Percentiles rank a stretch among this genome's conserved stretches.
These are phyloP conservation scores for Urostyla sp. DNA, from an alignment of 73 alveolate genomes.

Conservation along the genomic window DNA sequence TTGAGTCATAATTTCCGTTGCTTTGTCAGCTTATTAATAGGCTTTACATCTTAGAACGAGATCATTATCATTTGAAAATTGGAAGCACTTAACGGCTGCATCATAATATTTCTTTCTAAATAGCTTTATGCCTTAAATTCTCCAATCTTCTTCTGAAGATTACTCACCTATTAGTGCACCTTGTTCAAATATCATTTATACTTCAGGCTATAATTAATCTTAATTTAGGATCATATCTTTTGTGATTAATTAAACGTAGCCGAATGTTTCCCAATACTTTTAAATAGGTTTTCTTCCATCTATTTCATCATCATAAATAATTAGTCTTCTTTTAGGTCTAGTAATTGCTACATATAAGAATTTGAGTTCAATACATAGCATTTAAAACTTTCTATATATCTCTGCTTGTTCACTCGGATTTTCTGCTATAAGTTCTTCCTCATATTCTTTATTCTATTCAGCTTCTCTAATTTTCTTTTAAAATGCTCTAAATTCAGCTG, in stretches of 20 bases:
- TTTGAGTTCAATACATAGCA: slow-evolving; percentile 87
- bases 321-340: slow-evolving; percentile 85
- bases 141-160: slow-evolving; percentile 76
- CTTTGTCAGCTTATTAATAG: slow-evolving; percentile 73
- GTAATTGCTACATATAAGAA: slow-evolving; percentile 89
- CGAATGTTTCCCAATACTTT: slow-evolving; percentile 77
- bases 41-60: slow-evolving; percentile 74
- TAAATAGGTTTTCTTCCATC: slow-evolving; percentile 68
- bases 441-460: slow-evolving; percentile 34
- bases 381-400: slow-evolving; percentile 52
- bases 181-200: slow-evolving; percentile 11
- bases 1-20: slow-evolving; percentile 44
- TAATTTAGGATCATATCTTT: slow-evolving; percentile 14
- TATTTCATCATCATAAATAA: slow-evolving; percentile 84
- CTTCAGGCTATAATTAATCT: not conserved
- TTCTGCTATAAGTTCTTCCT: slow-evolving; percentile 26
- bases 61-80: slow-evolving; percentile 67
- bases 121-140: slow-evolving; percentile 79
- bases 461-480: slow-evolving; percentile 17
- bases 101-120: slow-evolving; percentile 84
- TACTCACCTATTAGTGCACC: slow-evolving; percentile 23
- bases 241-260: slow-evolving; percentile 62
- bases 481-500: slow-evolving; percentile 27
- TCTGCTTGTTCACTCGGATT: slow-evolving; percentile 22
- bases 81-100: slow-evolving; percentile 84